Percentiles rank a stretch among this genome's conserved stretches.
Evolutionary conservation across 1,139 yeast species (phyloP).

Genomic region (Kluyveromyces sp.): DNA sequence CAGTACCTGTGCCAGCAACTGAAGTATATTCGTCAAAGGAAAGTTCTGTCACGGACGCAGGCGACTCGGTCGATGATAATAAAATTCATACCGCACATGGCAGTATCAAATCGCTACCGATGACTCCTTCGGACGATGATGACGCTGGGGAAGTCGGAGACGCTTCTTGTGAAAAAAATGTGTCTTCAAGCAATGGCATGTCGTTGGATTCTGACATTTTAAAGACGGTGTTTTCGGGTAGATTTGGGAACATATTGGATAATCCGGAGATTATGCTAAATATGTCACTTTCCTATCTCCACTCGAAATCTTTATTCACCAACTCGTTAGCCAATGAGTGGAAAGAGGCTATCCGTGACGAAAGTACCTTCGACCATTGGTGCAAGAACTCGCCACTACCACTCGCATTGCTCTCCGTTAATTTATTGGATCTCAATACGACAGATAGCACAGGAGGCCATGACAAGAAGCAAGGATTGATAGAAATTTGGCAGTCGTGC

Average conservation of each 20-base stretch:
- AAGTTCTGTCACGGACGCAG: not conserved
- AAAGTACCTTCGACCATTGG: constrained; percentile 1
- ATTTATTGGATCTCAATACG: not conserved
- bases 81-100: no score
- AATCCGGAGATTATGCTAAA: constrained; percentile 1
- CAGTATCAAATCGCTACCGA: not conserved
- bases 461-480: constrained; percentile 1
- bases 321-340: not conserved
- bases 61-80: not conserved
- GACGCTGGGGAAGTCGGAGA: not conserved
- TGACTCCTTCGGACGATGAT: constrained; percentile 4
- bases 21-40: not conserved
- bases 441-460: not conserved
- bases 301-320: not conserved
- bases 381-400: constrained; percentile 4
- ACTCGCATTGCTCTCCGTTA: constrained; percentile 2
- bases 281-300: not conserved
- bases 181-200: not conserved
- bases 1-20: not conserved
- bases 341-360: not conserved
- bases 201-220: not conserved
- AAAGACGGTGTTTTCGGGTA: constrained; percentile 2
- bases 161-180: not conserved
- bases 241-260: constrained; percentile 2
- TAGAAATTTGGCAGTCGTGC: constrained; percentile 9